Percentiles rank a stretch among this genome's conserved stretches.
Conservation (phyloP, 306 rosid genomes). For the Vicia faba region DNA sequence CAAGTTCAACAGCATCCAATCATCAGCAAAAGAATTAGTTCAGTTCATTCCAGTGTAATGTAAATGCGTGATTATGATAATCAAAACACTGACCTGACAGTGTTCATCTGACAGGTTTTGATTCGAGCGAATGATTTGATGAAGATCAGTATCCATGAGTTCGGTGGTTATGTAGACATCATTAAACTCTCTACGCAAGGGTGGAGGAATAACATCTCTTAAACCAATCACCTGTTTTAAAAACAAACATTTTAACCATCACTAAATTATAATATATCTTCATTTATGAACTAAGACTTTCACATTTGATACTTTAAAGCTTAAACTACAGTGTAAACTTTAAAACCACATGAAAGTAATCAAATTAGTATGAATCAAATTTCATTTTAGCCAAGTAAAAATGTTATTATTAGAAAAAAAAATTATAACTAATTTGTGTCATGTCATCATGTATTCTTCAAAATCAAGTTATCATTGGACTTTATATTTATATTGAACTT, state of each 20-base stretch:
- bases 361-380: conserved; percentile 13
- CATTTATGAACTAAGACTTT: neutral
- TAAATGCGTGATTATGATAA: neutral
- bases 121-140: conserved; percentile 92
- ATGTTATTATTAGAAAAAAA: neutral
- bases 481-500: too few species aligned
- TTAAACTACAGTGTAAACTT: neutral
- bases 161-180: conserved; percentile 82
- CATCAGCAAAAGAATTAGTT: conserved; percentile 31
- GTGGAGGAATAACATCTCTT: conserved; percentile 93
- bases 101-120: conserved; percentile 92
- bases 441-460: conserved; percentile 12
- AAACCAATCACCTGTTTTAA: conserved; percentile 70
- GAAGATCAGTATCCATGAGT: conserved; percentile 98
- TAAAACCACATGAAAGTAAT: neutral
- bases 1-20: conserved; percentile 62
- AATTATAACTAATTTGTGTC: neutral
- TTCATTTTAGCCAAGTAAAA: conserved; percentile 15
- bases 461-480: neutral
- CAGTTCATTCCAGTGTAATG: conserved; percentile 1
- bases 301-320: neutral
- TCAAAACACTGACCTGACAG: conserved; percentile 63
- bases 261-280: neutral
- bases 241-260: conserved; percentile 36
- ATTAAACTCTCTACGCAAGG: conserved; percentile 78